Evolutionary conservation across 2,329 filamentous ascomycete genomes (phyloP).

Genomic region (Diaporthe aspalathi): DNA sequence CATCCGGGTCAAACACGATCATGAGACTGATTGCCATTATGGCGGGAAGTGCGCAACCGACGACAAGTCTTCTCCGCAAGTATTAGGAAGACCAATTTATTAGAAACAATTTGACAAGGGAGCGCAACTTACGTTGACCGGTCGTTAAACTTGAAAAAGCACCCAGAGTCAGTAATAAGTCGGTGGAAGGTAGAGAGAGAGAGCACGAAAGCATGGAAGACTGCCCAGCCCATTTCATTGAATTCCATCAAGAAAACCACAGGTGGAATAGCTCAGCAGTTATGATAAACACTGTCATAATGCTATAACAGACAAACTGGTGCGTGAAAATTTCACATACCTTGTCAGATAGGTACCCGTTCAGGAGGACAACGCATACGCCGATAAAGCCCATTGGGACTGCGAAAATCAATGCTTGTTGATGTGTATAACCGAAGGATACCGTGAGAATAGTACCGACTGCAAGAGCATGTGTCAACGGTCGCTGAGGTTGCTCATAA

Average conservation of each 20-base stretch:
- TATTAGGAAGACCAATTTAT: not conserved
- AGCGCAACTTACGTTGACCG: not conserved
- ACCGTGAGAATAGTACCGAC: slow-evolving; percentile 14
- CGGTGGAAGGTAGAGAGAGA: not conserved
- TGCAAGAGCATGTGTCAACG: not conserved
- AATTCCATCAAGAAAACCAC: not conserved
- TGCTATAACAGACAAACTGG: too few relatives aligned
- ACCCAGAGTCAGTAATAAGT: not conserved
- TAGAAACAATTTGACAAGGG: not conserved
- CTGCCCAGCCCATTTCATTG: too few relatives aligned
- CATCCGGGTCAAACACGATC: slow-evolving; percentile 40
- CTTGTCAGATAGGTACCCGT: slow-evolving; percentile 7
- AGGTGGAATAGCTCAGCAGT: too few relatives aligned
- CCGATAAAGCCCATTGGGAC: slow-evolving; percentile 5
- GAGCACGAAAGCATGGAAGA: too few relatives aligned
- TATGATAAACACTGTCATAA: not conserved
- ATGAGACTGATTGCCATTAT: slow-evolving; percentile 38
- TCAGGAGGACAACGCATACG: not conserved
- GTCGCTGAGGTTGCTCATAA: too few relatives aligned
- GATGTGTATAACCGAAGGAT: slow-evolving; percentile 11
- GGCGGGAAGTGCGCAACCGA: not conserved
- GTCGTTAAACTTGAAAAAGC: not conserved
- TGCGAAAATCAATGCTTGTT: not conserved
- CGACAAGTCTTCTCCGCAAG: not conserved
- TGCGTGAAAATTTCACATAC: not conserved